Evolutionary conservation across 208 protist genomes (phyloP).

Genomic region (Acanthamoeba sp.): DNA sequence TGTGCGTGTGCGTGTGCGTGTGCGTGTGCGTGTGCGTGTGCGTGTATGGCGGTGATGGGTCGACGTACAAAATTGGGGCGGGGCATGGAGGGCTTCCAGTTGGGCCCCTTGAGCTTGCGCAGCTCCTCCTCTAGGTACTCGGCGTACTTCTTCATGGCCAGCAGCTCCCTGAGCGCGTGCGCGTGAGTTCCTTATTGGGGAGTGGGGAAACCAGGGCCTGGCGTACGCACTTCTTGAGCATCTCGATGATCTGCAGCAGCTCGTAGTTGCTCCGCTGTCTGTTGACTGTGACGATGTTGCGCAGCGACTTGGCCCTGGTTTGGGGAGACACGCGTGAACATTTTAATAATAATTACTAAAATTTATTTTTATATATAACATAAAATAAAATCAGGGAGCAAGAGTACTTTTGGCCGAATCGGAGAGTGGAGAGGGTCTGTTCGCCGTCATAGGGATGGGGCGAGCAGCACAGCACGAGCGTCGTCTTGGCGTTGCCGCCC

Average conservation of each 20-base stretch:
- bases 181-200: not conserved
- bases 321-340: not conserved
- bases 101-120: slow-evolving; percentile 49
- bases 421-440: slow-evolving; percentile 76
- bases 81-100: not conserved
- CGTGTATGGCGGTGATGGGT: not conserved
- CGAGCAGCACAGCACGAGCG: slow-evolving; percentile 46
- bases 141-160: slow-evolving; percentile 51
- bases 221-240: slow-evolving; percentile 18
- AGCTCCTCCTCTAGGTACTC: slow-evolving; percentile 46
- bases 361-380: not conserved
- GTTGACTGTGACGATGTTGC: slow-evolving; percentile 35
- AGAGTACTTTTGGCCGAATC: slow-evolving; percentile 67
- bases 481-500: slow-evolving; percentile 73
- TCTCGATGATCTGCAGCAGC: slow-evolving; percentile 47
- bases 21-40: not conserved
- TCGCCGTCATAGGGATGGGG: slow-evolving; percentile 34
- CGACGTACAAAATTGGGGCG: slow-evolving; percentile 15
- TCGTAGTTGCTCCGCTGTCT: slow-evolving; percentile 34
- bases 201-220: too few species aligned
- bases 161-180: not conserved
- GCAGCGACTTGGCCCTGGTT: slow-evolving; percentile 24
- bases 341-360: not conserved
- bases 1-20: not conserved
- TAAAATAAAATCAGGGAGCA: not conserved